These are phyloP conservation scores for Fusarium metavorans DNA, from an alignment of 2,329 filamentous ascomycete genomes.

Conservation along the genomic window DNA sequence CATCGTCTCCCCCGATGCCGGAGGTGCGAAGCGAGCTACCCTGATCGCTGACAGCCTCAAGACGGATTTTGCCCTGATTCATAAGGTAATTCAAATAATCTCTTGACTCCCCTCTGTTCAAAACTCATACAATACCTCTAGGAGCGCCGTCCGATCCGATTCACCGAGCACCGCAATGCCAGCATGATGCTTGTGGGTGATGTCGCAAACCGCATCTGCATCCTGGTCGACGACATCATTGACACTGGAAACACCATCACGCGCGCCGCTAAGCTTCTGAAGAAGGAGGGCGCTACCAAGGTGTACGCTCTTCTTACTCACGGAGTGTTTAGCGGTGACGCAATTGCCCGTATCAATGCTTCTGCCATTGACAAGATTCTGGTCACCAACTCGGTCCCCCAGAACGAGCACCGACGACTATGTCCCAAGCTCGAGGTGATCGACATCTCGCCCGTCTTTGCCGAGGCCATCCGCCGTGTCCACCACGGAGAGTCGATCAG, in stretches of 20 bases:
- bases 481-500: conserved; percentile 99
- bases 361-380: conserved; percentile 93
- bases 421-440: conserved; percentile 93
- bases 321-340: conserved; percentile 94
- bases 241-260: conserved; percentile 99
- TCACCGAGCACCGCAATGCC: conserved; percentile 88
- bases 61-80: conserved; percentile 96
- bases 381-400: conserved; percentile 95
- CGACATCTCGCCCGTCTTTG: conserved; percentile 90
- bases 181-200: conserved; percentile 97
- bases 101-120: conserved; percentile 48
- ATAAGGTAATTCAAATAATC: conserved; percentile 73
- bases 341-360: conserved; percentile 92
- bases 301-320: conserved; percentile 96
- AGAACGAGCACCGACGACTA: conserved; percentile 80
- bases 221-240: conserved; percentile 92
- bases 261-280: conserved; percentile 93
- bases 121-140: conserved; percentile 55
- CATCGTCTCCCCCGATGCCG: conserved; percentile 95
- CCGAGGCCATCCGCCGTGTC: conserved; percentile 93
- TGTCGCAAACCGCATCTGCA: conserved; percentile 83
- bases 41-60: conserved; percentile 93
- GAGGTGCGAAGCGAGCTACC: conserved; percentile 95
- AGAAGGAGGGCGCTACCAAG: conserved; percentile 91
- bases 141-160: conserved; percentile 90